Base-by-base conservation (phyloP, 192 early-diverging fungal genomes). In the Coemansia sp. region DNA sequence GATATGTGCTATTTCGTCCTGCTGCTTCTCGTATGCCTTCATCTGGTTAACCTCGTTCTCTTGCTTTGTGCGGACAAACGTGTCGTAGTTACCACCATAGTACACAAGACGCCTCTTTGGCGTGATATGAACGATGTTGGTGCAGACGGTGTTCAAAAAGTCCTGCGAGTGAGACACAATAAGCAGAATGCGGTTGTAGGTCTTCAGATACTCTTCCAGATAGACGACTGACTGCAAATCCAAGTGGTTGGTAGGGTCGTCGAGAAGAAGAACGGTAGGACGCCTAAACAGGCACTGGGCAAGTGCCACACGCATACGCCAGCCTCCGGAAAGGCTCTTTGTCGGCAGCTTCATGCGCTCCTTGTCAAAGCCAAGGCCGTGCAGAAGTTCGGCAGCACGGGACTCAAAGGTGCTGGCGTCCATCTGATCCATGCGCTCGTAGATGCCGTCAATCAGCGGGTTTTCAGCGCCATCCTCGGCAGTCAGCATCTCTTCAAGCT, bases 1-100 rank as follows among this genome's bases (percentile, higher is more conserved):
- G 82, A 99, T 98, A 85, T 99, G 94, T 52, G 90, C 94, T 77
- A 99, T 99, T 87, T 99, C 97, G 68, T 89, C 94, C 85, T 99
- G 97, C 84, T 99, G 97, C 85, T 98, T 98, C 42, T 96, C 89
- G 81, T 97, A 99, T 26, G 95, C 95, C 91, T 99, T 99, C 89
- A 92, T 92, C 87, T 99, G 97, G 87, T 99, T 99, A 76, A 94
- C 91, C 77, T 98, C 96, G 71, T 93, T 85, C 84, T 99, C 97
- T 6, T 87, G 85, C 85, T 92, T 94, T 71, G 95, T 99, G 85
- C 95, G 93, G 79, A 97, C 87, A 76, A 94, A 99, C 21, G 86
- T 91, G 84, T 97, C 95, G 78, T 93, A 99, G 90, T 98, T 98
- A 86, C 97, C 97, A 84, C 90, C 85, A 85, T 96, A 99, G 90